A percentile compares a stretch with the other conserved stretches of the same genome.
phyloP scores from a whole-genome alignment of 768 basidiomycete species.

The Tephrocybe sp. region DNA sequence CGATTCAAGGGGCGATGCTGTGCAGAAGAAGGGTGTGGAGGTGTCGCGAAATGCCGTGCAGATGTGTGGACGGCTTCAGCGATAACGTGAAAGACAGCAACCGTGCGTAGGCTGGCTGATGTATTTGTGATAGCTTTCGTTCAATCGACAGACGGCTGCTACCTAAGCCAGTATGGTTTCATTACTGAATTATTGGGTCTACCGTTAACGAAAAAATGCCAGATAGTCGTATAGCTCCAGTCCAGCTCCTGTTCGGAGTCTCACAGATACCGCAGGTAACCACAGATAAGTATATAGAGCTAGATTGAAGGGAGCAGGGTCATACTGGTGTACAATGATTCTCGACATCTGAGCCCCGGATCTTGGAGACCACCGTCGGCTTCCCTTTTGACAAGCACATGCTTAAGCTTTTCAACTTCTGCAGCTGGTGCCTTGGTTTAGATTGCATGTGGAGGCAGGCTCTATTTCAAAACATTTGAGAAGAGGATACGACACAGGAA shows the following conservation, averaged over 20 bases:
- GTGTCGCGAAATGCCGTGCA: constrained; percentile 1
- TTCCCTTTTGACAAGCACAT: constrained; percentile 11
- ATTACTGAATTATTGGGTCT: constrained; percentile 1
- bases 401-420: constrained; percentile 10
- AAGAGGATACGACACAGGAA: too few relatives aligned
- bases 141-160: background rate
- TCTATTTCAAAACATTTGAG: too few relatives aligned
- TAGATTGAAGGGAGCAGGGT: constrained; percentile 3
- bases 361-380: constrained; percentile 11
- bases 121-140: background rate
- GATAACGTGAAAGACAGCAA: constrained; percentile 1
- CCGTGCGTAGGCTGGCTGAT: constrained; percentile 3
- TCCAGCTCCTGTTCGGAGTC: constrained; percentile 10
- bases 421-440: constrained; percentile 13
- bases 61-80: background rate
- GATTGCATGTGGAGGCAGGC: background rate
- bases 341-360: constrained; percentile 1
- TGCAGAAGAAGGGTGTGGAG: constrained; percentile 16
- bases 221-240: background rate
- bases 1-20: constrained; percentile 17
- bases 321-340: background rate
- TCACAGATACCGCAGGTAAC: background rate
- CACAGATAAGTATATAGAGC: background rate
- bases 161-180: constrained; percentile 12
- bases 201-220: constrained; percentile 4